Percentiles rank a stretch among this genome's conserved stretches.
Conservation (phyloP, 2,329 filamentous ascomycete genomes). For the Curvularia sp. region DNA sequence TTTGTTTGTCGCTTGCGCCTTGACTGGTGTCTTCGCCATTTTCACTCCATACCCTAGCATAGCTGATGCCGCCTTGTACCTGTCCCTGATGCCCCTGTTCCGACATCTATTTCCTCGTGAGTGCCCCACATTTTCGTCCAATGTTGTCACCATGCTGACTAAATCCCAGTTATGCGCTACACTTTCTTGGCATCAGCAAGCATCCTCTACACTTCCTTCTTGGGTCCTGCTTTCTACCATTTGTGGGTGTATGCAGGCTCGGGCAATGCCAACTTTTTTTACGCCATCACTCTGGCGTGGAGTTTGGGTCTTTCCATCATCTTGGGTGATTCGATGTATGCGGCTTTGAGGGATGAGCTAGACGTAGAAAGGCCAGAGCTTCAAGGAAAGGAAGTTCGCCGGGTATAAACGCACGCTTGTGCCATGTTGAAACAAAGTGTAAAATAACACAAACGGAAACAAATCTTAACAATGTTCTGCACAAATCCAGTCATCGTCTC, state of each 20-base stretch:
- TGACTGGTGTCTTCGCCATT: constrained; percentile 88
- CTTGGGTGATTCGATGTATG: constrained; percentile 86
- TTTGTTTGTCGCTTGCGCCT: constrained; percentile 80
- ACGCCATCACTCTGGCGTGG: constrained; percentile 99
- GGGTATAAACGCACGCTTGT: constrained; percentile 66
- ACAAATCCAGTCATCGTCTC: neutral
- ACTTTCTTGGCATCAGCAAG: constrained; percentile 84
- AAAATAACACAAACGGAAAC: neutral
- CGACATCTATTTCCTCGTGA: constrained; percentile 85
- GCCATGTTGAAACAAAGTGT: neutral
- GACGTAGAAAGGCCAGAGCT: constrained; percentile 90
- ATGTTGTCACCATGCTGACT: constrained; percentile 13
- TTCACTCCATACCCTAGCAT: constrained; percentile 98
- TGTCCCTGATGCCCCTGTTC: constrained; percentile 83
- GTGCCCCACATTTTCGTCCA: constrained; percentile 38
- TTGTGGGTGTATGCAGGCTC: constrained; percentile 98
- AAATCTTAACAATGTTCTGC: neutral
- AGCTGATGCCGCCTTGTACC: constrained; percentile 84
- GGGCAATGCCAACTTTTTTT: constrained; percentile 99
- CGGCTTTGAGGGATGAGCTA: constrained; percentile 89
- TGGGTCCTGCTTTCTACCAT: constrained; percentile 95
- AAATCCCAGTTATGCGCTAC: constrained; percentile 78
- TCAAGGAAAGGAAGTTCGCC: constrained; percentile 83
- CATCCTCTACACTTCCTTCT: constrained; percentile 83
- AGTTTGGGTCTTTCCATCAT: constrained; percentile 86